Evolutionary conservation across 2,329 filamentous ascomycete species (phyloP).

Genomic region (Aspergillus costaricaensis): DNA sequence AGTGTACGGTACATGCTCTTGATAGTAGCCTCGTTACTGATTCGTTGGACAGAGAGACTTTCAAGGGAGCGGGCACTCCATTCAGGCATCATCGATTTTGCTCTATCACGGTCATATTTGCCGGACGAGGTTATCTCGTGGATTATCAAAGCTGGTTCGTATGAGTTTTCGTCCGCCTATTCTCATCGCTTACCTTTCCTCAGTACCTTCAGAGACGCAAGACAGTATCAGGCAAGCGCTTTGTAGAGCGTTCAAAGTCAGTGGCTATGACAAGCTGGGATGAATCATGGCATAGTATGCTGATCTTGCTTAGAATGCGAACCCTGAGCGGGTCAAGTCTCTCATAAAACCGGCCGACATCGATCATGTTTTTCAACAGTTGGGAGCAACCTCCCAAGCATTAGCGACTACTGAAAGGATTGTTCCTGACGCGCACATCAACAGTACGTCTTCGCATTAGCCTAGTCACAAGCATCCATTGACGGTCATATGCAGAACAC

Average conservation of each 20-base stretch:
- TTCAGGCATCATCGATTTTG: slow-evolving; percentile 62
- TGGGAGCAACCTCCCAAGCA: slow-evolving; percentile 58
- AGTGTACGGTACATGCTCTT: slow-evolving; percentile 10
- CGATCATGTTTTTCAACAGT: slow-evolving; percentile 56
- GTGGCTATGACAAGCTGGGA: slow-evolving; percentile 30
- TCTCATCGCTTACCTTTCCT: slow-evolving; percentile 6
- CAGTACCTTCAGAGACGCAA: slow-evolving; percentile 57
- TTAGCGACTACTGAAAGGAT: slow-evolving; percentile 38
- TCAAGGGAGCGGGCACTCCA: slow-evolving; percentile 61
- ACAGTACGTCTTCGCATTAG: slow-evolving; percentile 19
- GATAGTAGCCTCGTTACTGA: slow-evolving; percentile 14
- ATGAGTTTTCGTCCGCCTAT: neutral
- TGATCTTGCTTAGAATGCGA: slow-evolving; percentile 27
- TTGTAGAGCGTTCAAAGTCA: slow-evolving; percentile 53
- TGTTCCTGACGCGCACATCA: slow-evolving; percentile 25
- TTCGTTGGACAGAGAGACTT: slow-evolving; percentile 42
- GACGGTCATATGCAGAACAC: slow-evolving; percentile 14
- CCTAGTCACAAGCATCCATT: neutral
- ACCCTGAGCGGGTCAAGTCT: slow-evolving; percentile 31
- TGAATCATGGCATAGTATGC: neutral
- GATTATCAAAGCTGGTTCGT: slow-evolving; percentile 51
- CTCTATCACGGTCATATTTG: slow-evolving; percentile 51
- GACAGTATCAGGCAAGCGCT: slow-evolving; percentile 63
- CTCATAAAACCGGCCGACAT: slow-evolving; percentile 44
- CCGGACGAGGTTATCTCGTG: slow-evolving; percentile 68